phyloP scores from a whole-genome alignment of 805 yeast genomes.

The Saccharomycodes ludwigii region DNA sequence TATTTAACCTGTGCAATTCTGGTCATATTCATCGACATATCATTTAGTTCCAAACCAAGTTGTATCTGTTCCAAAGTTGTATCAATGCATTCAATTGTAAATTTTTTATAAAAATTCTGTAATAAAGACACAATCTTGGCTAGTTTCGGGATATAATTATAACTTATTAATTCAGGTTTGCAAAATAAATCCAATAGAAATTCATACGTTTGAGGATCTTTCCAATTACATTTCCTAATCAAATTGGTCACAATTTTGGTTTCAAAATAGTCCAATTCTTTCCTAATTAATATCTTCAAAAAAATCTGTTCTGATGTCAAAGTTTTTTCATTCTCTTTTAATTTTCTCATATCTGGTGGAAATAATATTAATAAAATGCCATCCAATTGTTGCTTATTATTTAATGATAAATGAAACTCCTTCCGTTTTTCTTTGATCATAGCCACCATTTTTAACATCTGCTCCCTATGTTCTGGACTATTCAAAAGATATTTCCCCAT shows the following conservation, averaged over 20 bases:
- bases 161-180: conserved; percentile 49
- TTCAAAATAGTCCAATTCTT: conserved; percentile 33
- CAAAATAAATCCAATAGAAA: conserved; percentile 33
- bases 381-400: conserved; percentile 46
- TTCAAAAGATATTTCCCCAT: conserved; percentile 56
- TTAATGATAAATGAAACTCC: conserved; percentile 36
- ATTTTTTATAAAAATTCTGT: conserved; percentile 24
- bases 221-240: conserved; percentile 35
- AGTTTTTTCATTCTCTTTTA: conserved; percentile 17
- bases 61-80: conserved; percentile 48
- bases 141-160: conserved; percentile 38
- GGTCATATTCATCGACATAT: conserved; percentile 43
- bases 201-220: conserved; percentile 23
- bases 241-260: conserved; percentile 24
- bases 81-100: conserved; percentile 44
- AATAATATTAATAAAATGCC: conserved; percentile 41
- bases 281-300: conserved; percentile 36
- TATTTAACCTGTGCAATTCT: conserved; percentile 52
- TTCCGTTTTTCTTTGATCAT: conserved; percentile 39
- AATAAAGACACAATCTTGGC: conserved; percentile 34
- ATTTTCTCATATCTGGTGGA: conserved; percentile 36
- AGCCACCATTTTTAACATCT: conserved; percentile 53
- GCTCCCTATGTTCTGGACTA: conserved; percentile 40
- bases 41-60: conserved; percentile 53
- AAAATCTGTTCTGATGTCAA: conserved; percentile 33